Evolutionary conservation across 768 basidiomycete genomes (phyloP).

Genomic region (Amanita thiersii): DNA sequence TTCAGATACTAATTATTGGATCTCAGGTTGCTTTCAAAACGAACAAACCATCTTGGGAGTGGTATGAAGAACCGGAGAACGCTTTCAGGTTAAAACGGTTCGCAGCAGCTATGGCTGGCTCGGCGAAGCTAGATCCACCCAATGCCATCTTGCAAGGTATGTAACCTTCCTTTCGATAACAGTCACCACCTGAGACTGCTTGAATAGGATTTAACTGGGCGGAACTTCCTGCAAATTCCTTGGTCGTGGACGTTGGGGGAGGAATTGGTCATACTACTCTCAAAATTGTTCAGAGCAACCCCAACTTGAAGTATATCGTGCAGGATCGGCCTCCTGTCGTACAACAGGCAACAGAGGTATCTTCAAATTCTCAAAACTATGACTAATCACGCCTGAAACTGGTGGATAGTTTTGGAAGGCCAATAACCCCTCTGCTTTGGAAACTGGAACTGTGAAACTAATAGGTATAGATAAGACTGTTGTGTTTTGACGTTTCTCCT

Average conservation of each 20-base stretch:
- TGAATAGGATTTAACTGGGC: slow-evolving; percentile 20
- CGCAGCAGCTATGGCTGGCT: slow-evolving; percentile 19
- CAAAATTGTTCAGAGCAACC: slow-evolving; percentile 12
- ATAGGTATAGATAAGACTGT: slow-evolving; percentile 12
- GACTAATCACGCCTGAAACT: background rate
- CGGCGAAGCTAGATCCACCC: slow-evolving; percentile 11
- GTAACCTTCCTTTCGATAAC: background rate
- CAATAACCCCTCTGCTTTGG: slow-evolving; percentile 12
- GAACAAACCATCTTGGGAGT: slow-evolving; percentile 16
- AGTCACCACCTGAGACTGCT: background rate
- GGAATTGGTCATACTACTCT: slow-evolving; percentile 19
- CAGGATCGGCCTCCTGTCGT: slow-evolving; percentile 16
- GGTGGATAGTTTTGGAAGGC: slow-evolving; percentile 7
- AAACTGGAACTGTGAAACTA: slow-evolving; percentile 11
- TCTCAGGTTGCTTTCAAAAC: slow-evolving; percentile 14
- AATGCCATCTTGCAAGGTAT: slow-evolving; percentile 15
- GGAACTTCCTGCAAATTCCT: slow-evolving; percentile 12
- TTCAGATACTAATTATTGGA: no score
- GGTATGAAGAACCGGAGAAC: slow-evolving; percentile 15
- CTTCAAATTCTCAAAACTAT: background rate
- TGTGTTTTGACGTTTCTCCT: background rate
- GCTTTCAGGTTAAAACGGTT: slow-evolving; percentile 19
- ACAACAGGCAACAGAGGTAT: slow-evolving; percentile 11
- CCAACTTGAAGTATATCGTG: slow-evolving; percentile 16
- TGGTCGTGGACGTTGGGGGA: slow-evolving; percentile 24